These are phyloP conservation scores for Chenopodium quinoa DNA, from an alignment of 148 eudicot genomes.

Conservation along the genomic window DNA sequence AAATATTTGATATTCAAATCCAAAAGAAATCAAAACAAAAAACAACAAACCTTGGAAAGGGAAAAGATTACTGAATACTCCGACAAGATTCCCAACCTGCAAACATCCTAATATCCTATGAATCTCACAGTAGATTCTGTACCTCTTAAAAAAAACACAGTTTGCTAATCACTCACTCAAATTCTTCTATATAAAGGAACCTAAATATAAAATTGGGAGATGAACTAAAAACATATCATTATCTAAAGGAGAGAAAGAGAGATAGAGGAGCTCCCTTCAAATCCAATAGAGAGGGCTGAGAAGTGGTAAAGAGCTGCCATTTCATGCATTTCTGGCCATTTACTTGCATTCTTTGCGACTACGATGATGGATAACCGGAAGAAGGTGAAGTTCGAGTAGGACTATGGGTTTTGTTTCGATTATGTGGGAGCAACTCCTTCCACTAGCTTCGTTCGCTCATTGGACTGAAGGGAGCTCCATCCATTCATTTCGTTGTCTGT, in stretches of 20 bases:
- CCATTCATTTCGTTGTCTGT: slow-evolving; percentile 9
- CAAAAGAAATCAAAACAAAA: slow-evolving; percentile 10
- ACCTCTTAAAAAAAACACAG: background rate
- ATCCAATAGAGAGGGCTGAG: slow-evolving; percentile 65
- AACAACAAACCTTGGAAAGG: background rate
- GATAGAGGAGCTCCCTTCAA: slow-evolving; percentile 56
- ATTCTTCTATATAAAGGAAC: background rate
- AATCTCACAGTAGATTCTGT: background rate
- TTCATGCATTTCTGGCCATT: slow-evolving; percentile 57
- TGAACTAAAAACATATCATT: background rate
- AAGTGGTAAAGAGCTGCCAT: slow-evolving; percentile 64
- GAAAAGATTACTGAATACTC: background rate
- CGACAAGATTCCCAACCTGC: background rate
- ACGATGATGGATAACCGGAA: background rate
- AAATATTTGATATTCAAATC: slow-evolving; percentile 13
- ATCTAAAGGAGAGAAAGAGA: background rate
- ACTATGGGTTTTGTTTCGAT: background rate
- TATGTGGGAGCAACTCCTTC: slow-evolving; percentile 63
- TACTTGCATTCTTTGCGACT: slow-evolving; percentile 5
- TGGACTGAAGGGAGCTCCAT: slow-evolving; percentile 91
- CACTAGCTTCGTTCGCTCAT: slow-evolving; percentile 49
- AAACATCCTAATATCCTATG: background rate
- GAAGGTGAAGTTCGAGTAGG: background rate
- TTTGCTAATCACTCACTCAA: background rate
- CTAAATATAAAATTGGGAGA: background rate